A percentile compares a stretch with the other conserved stretches of the same genome.
Evolutionary conservation across 345 rosid species (phyloP).

Genomic region (Rubroshorea leprosula): DNA sequence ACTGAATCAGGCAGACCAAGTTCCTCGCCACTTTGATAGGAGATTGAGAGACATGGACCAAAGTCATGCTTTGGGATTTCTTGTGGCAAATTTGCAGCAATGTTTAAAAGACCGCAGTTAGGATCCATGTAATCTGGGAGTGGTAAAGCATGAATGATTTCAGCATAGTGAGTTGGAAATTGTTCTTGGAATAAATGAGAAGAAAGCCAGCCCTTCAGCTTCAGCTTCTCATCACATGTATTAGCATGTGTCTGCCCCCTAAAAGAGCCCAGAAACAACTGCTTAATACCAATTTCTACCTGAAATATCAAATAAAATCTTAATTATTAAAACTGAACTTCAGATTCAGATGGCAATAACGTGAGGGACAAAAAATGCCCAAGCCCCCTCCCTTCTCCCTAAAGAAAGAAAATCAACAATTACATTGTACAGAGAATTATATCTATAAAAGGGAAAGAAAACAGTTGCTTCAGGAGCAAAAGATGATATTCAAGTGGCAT

Average conservation of each 20-base stretch:
- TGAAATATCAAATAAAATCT: slow-evolving; percentile 32
- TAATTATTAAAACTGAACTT: neutral
- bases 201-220: slow-evolving; percentile 88
- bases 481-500: no score
- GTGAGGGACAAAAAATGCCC: neutral
- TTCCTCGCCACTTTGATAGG: slow-evolving; percentile 70
- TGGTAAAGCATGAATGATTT: slow-evolving; percentile 60
- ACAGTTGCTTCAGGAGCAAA: no score
- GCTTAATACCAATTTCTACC: slow-evolving; percentile 82
- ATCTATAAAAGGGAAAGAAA: no score
- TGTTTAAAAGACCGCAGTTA: slow-evolving; percentile 52
- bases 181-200: slow-evolving; percentile 69
- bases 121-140: slow-evolving; percentile 88
- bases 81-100: slow-evolving; percentile 58
- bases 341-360: neutral
- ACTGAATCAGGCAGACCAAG: slow-evolving; percentile 43
- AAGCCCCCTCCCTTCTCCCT: neutral
- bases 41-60: slow-evolving; percentile 76
- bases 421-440: no score
- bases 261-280: slow-evolving; percentile 65
- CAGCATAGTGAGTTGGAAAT: slow-evolving; percentile 72
- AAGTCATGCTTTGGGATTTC: slow-evolving; percentile 44
- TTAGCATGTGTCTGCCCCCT: slow-evolving; percentile 51
- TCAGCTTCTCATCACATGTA: slow-evolving; percentile 65
- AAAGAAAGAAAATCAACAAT: neutral